phyloP scores from a whole-genome alignment of 176 grass and related monocot species.

The Aegilops speltoides region DNA sequence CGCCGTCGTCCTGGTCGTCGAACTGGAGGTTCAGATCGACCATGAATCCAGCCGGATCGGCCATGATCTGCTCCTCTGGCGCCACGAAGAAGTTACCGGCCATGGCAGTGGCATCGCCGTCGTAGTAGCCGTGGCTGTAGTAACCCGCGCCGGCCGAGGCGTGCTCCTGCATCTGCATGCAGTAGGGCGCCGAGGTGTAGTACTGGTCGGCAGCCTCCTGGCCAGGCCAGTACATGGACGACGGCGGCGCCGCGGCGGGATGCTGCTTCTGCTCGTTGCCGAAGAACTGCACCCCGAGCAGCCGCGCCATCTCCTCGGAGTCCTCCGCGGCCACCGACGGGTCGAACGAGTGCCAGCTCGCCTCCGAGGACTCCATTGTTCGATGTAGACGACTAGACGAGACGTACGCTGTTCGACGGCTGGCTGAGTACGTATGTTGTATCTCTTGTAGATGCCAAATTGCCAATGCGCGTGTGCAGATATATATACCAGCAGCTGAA shows the following conservation, averaged over 20 bases:
- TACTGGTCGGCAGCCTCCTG: conserved; percentile 52
- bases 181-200: conserved; percentile 44
- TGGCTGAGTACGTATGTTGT: background rate
- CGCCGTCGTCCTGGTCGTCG: conserved; percentile 30
- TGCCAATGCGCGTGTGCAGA: background rate
- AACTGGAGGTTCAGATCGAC: conserved; percentile 55
- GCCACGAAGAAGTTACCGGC: conserved; percentile 35
- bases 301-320: conserved; percentile 70
- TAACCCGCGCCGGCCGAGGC: conserved; percentile 20
- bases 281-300: conserved; percentile 59
- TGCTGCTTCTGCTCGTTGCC: conserved; percentile 22
- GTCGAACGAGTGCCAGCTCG: conserved; percentile 72
- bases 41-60: conserved; percentile 42
- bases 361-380: conserved; percentile 42
- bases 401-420: background rate
- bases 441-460: background rate
- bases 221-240: conserved; percentile 58
- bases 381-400: background rate
- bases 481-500: conserved; percentile 10
- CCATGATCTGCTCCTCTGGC: conserved; percentile 41
- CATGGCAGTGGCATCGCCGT: conserved; percentile 26
- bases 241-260: background rate
- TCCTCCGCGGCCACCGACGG: conserved; percentile 58
- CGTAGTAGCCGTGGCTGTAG: conserved; percentile 46
- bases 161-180: conserved; percentile 56